These are phyloP conservation scores for Terfezia boudieri DNA, from an alignment of 495 filamentous ascomycete species.

Conservation along the genomic window DNA sequence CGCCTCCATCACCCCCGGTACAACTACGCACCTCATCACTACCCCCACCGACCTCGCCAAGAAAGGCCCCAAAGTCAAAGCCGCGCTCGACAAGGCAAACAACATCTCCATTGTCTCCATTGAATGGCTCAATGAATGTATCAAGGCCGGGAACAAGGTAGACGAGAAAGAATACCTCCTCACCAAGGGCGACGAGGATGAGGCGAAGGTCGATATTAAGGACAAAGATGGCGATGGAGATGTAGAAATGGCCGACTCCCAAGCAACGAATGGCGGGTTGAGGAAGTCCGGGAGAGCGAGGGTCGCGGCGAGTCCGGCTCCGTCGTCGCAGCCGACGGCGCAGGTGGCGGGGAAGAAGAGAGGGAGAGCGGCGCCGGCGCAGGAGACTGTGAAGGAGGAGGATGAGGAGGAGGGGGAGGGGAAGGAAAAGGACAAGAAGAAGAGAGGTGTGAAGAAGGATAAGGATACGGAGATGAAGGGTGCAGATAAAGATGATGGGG, in stretches of 20 bases:
- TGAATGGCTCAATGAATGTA: constrained; percentile 37
- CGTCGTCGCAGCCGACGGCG: background rate
- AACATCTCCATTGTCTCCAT: constrained; percentile 35
- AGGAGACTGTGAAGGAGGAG: constrained; percentile 6
- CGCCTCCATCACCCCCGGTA: constrained; percentile 23
- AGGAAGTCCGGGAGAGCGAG: background rate
- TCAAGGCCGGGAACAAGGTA: constrained; percentile 23
- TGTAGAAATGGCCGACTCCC: constrained; percentile 1
- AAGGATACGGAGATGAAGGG: constrained; percentile 4
- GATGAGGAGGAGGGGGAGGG: constrained; percentile 14
- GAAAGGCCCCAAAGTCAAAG: constrained; percentile 8
- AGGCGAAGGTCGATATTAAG: constrained; percentile 4
- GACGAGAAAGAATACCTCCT: constrained; percentile 24
- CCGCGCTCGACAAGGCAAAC: constrained; percentile 10
- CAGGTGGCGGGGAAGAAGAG: constrained; percentile 9
- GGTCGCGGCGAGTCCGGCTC: background rate
- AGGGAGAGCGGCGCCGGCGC: background rate
- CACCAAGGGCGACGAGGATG: constrained; percentile 2
- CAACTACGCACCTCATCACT: constrained; percentile 39
- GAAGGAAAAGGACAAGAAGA: constrained; percentile 17
- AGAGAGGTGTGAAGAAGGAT: constrained; percentile 6
- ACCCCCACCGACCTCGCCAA: constrained; percentile 32
- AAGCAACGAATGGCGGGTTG: background rate
- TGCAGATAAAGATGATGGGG: constrained; percentile 14
- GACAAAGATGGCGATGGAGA: constrained; percentile 14